These are phyloP conservation scores for Apophysomyces sp. DNA, from an alignment of 371 early-diverging fungal genomes.

Conservation along the genomic window DNA sequence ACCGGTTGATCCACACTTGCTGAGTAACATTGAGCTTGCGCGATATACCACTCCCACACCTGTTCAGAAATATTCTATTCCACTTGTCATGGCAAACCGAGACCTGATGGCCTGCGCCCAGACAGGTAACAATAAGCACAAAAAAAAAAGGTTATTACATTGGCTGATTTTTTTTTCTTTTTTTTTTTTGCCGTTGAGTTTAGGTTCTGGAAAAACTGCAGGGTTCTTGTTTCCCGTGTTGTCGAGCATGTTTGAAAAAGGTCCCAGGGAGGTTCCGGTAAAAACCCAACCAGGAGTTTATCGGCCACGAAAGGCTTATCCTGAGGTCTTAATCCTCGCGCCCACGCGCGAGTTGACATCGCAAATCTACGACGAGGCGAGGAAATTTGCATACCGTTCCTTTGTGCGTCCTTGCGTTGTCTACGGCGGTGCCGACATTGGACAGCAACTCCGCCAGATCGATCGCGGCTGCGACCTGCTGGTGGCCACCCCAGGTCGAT, in stretches of 20 bases:
- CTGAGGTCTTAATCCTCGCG: slow-evolving; percentile 72
- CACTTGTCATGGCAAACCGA: slow-evolving; percentile 68
- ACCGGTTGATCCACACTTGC: slow-evolving; percentile 76
- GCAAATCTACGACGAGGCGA: slow-evolving; percentile 85
- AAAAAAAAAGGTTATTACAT: background rate
- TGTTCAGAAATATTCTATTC: slow-evolving; percentile 87
- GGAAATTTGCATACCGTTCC: slow-evolving; percentile 82
- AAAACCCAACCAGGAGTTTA: background rate
- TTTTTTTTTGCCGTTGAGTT: background rate
- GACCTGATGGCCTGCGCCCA: slow-evolving; percentile 83
- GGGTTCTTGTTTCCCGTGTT: slow-evolving; percentile 86
- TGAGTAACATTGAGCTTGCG: slow-evolving; percentile 82
- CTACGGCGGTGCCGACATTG: slow-evolving; percentile 93
- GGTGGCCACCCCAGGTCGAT: slow-evolving; percentile 95
- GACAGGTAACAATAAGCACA: slow-evolving; percentile 64
- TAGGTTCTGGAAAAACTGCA: slow-evolving; percentile 76
- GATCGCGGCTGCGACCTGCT: slow-evolving; percentile 92
- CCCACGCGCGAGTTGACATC: slow-evolving; percentile 97
- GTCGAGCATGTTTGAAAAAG: slow-evolving; percentile 82
- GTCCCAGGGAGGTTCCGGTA: slow-evolving; percentile 51
- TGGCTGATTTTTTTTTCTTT: background rate
- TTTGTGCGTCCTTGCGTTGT: slow-evolving; percentile 88
- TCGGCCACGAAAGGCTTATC: slow-evolving; percentile 8
- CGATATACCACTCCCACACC: slow-evolving; percentile 90
- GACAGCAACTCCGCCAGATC: slow-evolving; percentile 85